Base-by-base conservation (phyloP, 2,329 filamentous ascomycete genomes). In the Penicillium sp. region DNA sequence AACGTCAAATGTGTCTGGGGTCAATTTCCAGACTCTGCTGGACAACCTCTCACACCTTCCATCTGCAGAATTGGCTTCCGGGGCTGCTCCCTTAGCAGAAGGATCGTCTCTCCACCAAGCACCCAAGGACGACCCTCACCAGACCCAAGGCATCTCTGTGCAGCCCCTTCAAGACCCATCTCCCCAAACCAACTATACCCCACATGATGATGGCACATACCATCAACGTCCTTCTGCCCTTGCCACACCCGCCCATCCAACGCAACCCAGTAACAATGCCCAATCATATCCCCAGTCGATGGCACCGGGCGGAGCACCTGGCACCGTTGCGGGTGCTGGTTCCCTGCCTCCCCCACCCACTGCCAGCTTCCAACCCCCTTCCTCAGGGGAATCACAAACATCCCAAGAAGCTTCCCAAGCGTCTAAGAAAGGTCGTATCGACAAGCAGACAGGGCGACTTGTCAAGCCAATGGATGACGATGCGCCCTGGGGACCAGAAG, bases 11-110 rank as follows among this genome's bases (percentile, higher is more conserved):
- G 56, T 60, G 60, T 69, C 68, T 53, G 79, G 76, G 58, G 75
- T 80, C 66, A 76, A 80, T 65, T 79, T 78, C 63, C 78, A 80
- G 67, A 77, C 73, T 55, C 67, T 81, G 55, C 73, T 81, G 66
- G 77, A 80, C 71, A 80, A 79, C 65, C 72, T 80, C 37, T 73
- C 77, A 57, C 71, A 74, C 19, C n/a, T 41, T 47, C 72, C 71
- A 29, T 70, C 73, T 37, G 62, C 69, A 39, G 61, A 62, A 50
- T 65, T 63, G 60, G 52, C 64, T 48, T 59, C 66, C 55, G 66
- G 63, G 56, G 64, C 63, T 48, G 63, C 63, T 46, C 58, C 62
- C 51, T 64, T 69, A 50, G 56, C 59, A 45, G 64, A 70, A 55
- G 64, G 70, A 61, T 59, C 64, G 57, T 66, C 68, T 56, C 51